A percentile compares a stretch with the other conserved stretches of the same genome.
phyloP scores from a whole-genome alignment of 805 yeast genomes.

The Wickerhamomyces bisporus region DNA sequence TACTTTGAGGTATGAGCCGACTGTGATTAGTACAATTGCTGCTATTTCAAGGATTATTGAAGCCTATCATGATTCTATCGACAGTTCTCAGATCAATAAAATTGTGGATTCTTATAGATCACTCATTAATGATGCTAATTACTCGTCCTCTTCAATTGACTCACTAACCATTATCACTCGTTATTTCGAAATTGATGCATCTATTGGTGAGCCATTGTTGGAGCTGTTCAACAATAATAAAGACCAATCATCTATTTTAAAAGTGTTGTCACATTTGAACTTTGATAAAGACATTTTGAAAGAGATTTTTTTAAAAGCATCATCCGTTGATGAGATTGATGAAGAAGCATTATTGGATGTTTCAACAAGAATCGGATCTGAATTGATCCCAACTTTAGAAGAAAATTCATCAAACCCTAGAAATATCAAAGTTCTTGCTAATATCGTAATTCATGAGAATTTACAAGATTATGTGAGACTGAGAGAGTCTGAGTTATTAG shows the following conservation, averaged over 20 bases:
- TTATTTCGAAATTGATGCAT: conserved; percentile 15
- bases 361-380: conserved; percentile 22
- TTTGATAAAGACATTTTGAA: conserved; percentile 14
- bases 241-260: conserved; percentile 20
- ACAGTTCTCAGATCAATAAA: conserved; percentile 6
- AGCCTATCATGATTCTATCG: conserved; percentile 10
- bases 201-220: conserved; percentile 16
- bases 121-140: conserved; percentile 9
- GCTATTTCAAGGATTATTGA: conserved; percentile 23
- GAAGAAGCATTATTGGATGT: conserved; percentile 22
- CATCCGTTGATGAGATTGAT: conserved; percentile 20
- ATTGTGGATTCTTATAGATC: conserved; percentile 11
- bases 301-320: conserved; percentile 18
- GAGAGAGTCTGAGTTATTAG: conserved; percentile 17
- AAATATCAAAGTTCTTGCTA: conserved; percentile 20
- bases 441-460: conserved; percentile 20
- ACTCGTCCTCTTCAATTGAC: conserved; percentile 16
- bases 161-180: conserved; percentile 17
- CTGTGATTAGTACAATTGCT: conserved; percentile 26
- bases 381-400: conserved; percentile 22
- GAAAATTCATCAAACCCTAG: conserved; percentile 12
- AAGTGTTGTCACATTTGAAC: conserved; percentile 18
- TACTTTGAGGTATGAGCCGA: conserved; percentile 31
- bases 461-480: conserved; percentile 16
- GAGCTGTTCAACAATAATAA: conserved; percentile 12